Evolutionary conservation across 805 yeast genomes (phyloP).

Genomic region (Kodamaea lidongshanica): DNA sequence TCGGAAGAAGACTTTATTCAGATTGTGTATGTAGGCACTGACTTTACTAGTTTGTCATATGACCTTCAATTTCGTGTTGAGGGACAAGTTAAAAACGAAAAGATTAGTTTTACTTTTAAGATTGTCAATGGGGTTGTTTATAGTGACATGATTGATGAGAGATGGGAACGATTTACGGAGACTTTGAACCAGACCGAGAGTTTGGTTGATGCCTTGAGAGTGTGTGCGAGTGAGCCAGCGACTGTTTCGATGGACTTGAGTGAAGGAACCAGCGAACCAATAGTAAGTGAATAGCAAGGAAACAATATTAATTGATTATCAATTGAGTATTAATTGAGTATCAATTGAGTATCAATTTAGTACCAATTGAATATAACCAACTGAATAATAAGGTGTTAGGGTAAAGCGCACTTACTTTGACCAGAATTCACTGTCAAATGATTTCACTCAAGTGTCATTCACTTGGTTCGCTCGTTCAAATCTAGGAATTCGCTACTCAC

Average conservation of each 20-base stretch:
- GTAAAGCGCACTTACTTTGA: no score
- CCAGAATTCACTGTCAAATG: no score
- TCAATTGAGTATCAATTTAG: no score
- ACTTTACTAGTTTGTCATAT: constrained; percentile 16
- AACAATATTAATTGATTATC: no score
- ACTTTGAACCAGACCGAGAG: constrained; percentile 30
- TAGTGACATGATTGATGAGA: constrained; percentile 17
- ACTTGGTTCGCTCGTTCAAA: no score
- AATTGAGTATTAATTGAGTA: no score
- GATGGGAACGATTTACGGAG: constrained; percentile 15
- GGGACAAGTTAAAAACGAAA: constrained; percentile 12
- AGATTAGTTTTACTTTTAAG: constrained; percentile 16
- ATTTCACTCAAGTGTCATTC: no score
- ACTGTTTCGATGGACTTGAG: background rate
- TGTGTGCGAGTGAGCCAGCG: background rate
- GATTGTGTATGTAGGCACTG: constrained; percentile 19
- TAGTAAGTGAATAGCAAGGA: background rate
- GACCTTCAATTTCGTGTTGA: constrained; percentile 19
- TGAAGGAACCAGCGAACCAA: background rate
- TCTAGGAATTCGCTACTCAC: no score
- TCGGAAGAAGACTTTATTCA: constrained; percentile 8
- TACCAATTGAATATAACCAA: no score
- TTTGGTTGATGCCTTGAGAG: constrained; percentile 17
- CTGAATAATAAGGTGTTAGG: no score
- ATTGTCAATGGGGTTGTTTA: constrained; percentile 29